These are phyloP conservation scores for Apodospora peruviana DNA, from an alignment of 495 filamentous ascomycete genomes.

Conservation along the genomic window DNA sequence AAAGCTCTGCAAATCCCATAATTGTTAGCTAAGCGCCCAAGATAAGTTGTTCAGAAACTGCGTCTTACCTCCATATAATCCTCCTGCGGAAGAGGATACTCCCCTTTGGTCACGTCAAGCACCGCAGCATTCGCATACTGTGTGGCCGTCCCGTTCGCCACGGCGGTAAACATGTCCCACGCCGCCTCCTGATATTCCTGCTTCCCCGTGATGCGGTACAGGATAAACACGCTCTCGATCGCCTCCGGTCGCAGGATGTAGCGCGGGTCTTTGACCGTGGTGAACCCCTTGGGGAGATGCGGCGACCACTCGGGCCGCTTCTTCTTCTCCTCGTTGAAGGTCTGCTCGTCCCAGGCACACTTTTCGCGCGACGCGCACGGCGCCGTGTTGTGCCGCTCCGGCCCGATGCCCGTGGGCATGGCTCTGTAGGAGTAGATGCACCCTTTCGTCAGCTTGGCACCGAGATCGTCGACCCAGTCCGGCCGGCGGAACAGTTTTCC, in stretches of 20 bases:
- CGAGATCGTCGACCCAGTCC: slow-evolving; percentile 63
- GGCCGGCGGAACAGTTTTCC: slow-evolving; percentile 65
- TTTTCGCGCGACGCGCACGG: slow-evolving; percentile 54
- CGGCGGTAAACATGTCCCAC: slow-evolving; percentile 68
- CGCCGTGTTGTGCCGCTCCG: slow-evolving; percentile 61
- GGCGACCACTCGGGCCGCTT: slow-evolving; percentile 22
- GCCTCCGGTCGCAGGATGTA: slow-evolving; percentile 55
- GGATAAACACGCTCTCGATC: slow-evolving; percentile 64
- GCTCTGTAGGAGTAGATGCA: slow-evolving; percentile 82
- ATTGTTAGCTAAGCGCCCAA: slow-evolving; percentile 18
- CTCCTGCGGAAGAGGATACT: slow-evolving; percentile 20
- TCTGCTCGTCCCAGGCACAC: slow-evolving; percentile 71
- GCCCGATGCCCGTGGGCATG: slow-evolving; percentile 79
- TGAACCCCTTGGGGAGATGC: slow-evolving; percentile 31
- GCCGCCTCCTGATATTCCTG: slow-evolving; percentile 56
- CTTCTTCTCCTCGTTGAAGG: slow-evolving; percentile 33
- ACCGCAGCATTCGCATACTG: slow-evolving; percentile 57
- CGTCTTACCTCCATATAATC: slow-evolving; percentile 44
- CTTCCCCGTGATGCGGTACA: slow-evolving; percentile 68
- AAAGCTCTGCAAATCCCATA: slow-evolving; percentile 65
- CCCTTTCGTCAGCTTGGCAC: slow-evolving; percentile 70
- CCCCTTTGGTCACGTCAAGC: slow-evolving; percentile 45
- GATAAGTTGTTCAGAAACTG: too few relatives aligned
- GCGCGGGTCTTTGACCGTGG: slow-evolving; percentile 32
- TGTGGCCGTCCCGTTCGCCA: slow-evolving; percentile 56